Evolutionary conservation across 129 eudicot species (phyloP), one percentile per base, ranked within the genome.

Genomic region (Ambrosia trifida): DNA sequence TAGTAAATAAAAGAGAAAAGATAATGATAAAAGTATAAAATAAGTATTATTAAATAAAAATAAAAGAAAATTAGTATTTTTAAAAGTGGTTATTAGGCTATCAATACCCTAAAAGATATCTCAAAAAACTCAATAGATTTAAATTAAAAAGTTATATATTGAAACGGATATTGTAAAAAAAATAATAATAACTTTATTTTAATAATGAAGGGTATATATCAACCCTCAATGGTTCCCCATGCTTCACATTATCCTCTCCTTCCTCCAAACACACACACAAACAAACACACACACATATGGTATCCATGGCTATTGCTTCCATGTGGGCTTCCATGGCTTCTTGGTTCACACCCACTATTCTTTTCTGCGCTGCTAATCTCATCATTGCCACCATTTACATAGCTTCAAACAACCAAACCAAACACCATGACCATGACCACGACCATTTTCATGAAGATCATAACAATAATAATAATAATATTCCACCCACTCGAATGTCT

Each of bases 331-430:
- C 73, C 43, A 77, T 80, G 33, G 66, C 79, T 7, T 47, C 85
- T 46, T 82, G 85, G 87, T 77, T 76, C 20, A 89, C 89, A 4
- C 96, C 96, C 5, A 64, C 83, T 3, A 38, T 76, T 33, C 89
- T 89, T 5, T 89, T 89, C 50, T 86, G 91, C 73, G 44, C 82
- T 44, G 41, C 84, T 13, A 85, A 89, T 77, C 76, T 89, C 60
- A 72, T 77, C 50, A 80, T 89, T 53, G 85, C 65, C 38, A 57
- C 85, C 54, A 79, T 89, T 1, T 79, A 78, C 82, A 24, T 85
- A 13, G 76, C 74, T 31, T 72, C 76, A 58, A 72, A 65, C 72
- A 52, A 40, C 33, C 53, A 43, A 20, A 53, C 31, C 50, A 12
- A 60, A 1, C 1, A 64, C 6, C 53, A 74, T 7, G 44, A 74